phyloP scores from a whole-genome alignment of 2,329 filamentous ascomycete species.

The Sclerotinia sclerotiorum region DNA sequence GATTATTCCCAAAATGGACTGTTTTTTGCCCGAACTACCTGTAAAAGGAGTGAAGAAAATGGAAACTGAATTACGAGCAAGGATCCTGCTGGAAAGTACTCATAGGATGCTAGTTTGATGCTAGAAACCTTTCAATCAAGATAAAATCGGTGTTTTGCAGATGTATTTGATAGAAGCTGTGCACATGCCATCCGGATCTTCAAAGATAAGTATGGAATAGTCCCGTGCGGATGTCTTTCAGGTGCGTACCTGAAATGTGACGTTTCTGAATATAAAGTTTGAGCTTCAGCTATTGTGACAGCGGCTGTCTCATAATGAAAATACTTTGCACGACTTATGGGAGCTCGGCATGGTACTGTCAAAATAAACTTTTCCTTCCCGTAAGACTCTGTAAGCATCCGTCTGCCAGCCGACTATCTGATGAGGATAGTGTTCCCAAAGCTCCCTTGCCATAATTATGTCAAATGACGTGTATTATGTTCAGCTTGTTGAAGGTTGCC shows the following conservation, averaged over 20 bases:
- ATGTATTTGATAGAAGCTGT: neutral
- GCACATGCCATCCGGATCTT: neutral
- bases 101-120: neutral
- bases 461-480: neutral
- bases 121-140: neutral
- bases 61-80: neutral
- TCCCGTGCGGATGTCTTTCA: neutral
- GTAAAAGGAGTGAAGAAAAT: neutral
- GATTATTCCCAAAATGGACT: neutral
- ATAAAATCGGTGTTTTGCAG: neutral
- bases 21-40: neutral
- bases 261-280: neutral
- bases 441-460: neutral
- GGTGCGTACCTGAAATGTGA: neutral
- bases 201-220: neutral
- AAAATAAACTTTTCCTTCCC: neutral
- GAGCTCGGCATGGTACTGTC: neutral
- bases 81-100: neutral
- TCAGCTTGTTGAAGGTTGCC: too few relatives aligned
- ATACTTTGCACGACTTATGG: neutral
- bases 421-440: neutral
- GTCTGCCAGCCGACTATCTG: neutral
- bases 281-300: neutral
- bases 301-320: neutral
- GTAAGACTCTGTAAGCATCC: neutral